Conservation (phyloP, 208 protist species). For the Trypanosoma boissoni region DNA sequence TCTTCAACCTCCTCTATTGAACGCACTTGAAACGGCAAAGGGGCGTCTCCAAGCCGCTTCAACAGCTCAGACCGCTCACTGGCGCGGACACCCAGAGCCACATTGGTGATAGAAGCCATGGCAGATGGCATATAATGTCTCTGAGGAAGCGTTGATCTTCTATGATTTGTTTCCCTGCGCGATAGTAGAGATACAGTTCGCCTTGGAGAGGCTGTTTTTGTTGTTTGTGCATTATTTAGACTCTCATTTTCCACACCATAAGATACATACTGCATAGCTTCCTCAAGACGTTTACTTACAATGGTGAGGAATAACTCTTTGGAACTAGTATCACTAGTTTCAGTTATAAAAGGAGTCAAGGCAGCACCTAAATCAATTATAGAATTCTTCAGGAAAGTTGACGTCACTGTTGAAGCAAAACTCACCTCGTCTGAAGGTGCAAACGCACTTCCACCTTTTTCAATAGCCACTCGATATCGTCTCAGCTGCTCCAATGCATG, state of each 20-base stretch:
- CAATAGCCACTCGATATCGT: conserved; percentile 10
- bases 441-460: not conserved
- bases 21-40: conserved; percentile 25
- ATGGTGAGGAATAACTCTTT: conserved; percentile 1
- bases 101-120: conserved; percentile 14
- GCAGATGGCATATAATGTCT: conserved; percentile 1
- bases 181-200: conserved; percentile 10
- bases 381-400: conserved; percentile 30
- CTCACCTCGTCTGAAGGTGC: conserved; percentile 36
- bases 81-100: conserved; percentile 1
- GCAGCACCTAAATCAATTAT: conserved; percentile 30
- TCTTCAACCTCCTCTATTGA: conserved; percentile 24
- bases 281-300: conserved; percentile 8
- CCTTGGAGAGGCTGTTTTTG: not conserved
- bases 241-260: too few species aligned
- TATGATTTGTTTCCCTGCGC: not conserved
- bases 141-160: not conserved
- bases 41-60: conserved; percentile 11
- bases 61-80: conserved; percentile 19
- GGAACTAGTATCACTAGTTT: not conserved
- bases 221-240: too few species aligned
- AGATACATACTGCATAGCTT: too few species aligned
- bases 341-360: conserved; percentile 9
- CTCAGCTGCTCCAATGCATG: conserved; percentile 30
- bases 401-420: conserved; percentile 44